Conservation (phyloP, 805 yeast genomes). For the Helenozyma baotianmanensis region DNA sequence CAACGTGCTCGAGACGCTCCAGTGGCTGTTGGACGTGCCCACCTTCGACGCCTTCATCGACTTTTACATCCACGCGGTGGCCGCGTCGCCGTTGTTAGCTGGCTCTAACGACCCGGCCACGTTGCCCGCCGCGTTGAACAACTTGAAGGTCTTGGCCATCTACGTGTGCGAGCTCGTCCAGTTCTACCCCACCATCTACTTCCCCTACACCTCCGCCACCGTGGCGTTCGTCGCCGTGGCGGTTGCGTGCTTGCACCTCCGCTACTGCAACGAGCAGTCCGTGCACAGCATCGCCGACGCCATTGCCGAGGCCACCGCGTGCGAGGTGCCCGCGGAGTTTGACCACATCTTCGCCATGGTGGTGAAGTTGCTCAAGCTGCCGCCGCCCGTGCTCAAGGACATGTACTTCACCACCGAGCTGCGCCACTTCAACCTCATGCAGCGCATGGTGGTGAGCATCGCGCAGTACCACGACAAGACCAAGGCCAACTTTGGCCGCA, state of each 20-base stretch:
- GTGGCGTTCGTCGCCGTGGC: slow-evolving; percentile 44
- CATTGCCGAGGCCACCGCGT: slow-evolving; percentile 10
- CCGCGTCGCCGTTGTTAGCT: slow-evolving; percentile 20
- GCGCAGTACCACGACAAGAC: slow-evolving; percentile 19
- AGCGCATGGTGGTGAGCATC: slow-evolving; percentile 31
- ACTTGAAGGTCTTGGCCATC: slow-evolving; percentile 52
- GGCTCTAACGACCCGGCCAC: slow-evolving; percentile 26
- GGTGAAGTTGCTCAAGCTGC: slow-evolving; percentile 37
- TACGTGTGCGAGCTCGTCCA: slow-evolving; percentile 64
- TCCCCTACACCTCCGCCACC: slow-evolving; percentile 49
- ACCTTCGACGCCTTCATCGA: slow-evolving; percentile 64
- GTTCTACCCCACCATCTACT: slow-evolving; percentile 55
- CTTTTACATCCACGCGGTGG: slow-evolving; percentile 40
- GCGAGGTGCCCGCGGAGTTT: slow-evolving; percentile 7
- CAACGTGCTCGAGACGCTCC: slow-evolving; percentile 55
- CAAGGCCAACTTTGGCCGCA: slow-evolving; percentile 22
- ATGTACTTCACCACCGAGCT: slow-evolving; percentile 40
- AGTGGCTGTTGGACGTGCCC: slow-evolving; percentile 61
- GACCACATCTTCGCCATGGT: slow-evolving; percentile 18
- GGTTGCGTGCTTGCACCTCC: slow-evolving; percentile 30
- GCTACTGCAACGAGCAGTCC: slow-evolving; percentile 13
- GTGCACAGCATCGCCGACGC: slow-evolving; percentile 13
- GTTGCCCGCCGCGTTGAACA: slow-evolving; percentile 33
- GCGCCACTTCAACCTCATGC: slow-evolving; percentile 35
- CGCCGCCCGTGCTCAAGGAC: slow-evolving; percentile 43